Percentiles rank a stretch among this genome's conserved stretches.
phyloP scores from a whole-genome alignment of 2,329 filamentous ascomycete species.

The Aspergillus brunneoviolaceus region DNA sequence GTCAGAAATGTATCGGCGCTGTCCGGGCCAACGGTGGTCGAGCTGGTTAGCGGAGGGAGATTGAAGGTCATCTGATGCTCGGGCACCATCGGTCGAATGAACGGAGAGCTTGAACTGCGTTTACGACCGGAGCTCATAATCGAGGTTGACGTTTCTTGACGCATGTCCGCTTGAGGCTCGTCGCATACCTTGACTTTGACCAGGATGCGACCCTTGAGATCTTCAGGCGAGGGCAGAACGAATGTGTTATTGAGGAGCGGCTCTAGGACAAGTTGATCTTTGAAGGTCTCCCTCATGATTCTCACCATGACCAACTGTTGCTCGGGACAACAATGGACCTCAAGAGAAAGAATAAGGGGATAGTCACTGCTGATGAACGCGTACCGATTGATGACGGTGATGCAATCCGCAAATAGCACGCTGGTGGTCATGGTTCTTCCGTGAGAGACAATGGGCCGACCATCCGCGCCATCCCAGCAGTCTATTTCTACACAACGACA shows the following conservation, averaged over 20 bases:
- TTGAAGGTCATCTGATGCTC: slow-evolving; percentile 57
- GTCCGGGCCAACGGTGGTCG: slow-evolving; percentile 54
- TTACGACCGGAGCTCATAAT: slow-evolving; percentile 46
- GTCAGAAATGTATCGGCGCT: slow-evolving; percentile 45
- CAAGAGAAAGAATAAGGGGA: slow-evolving; percentile 89
- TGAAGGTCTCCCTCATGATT: slow-evolving; percentile 83
- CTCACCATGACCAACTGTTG: slow-evolving; percentile 88
- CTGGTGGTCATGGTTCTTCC: slow-evolving; percentile 85
- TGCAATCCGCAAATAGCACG: slow-evolving; percentile 86
- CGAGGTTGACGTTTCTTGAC: slow-evolving; percentile 40
- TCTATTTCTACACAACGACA: slow-evolving; percentile 97
- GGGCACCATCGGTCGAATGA: slow-evolving; percentile 60
- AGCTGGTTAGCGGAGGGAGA: slow-evolving; percentile 52
- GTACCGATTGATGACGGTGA: slow-evolving; percentile 91
- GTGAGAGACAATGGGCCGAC: slow-evolving; percentile 85
- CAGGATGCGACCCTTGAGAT: slow-evolving; percentile 78
- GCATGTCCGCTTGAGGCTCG: slow-evolving; percentile 48
- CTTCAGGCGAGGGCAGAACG: slow-evolving; percentile 78
- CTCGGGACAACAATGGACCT: slow-evolving; percentile 82
- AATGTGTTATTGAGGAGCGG: slow-evolving; percentile 68
- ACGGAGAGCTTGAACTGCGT: slow-evolving; percentile 76
- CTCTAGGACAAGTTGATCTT: slow-evolving; percentile 72
- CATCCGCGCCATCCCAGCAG: slow-evolving; percentile 92
- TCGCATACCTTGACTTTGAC: slow-evolving; percentile 91
- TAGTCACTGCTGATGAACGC: slow-evolving; percentile 86